Evolutionary conservation across 805 yeast genomes (phyloP).

Genomic region (Dipodascopsis uninucleata): DNA sequence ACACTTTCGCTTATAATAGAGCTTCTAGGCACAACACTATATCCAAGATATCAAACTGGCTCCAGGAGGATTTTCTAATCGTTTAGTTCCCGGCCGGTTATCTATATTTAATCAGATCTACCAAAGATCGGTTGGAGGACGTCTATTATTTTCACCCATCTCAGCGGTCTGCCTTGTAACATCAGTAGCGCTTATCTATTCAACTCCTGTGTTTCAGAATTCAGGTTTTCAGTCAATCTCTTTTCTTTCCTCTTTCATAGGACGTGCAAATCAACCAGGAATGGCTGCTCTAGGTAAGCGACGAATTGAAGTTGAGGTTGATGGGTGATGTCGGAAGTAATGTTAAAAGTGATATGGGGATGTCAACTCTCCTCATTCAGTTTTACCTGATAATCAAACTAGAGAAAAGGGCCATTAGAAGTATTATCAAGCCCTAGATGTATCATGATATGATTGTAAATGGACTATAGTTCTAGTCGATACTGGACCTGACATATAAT

Average conservation of each 20-base stretch:
- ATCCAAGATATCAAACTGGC: too few relatives aligned
- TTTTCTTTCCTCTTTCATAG: conserved; percentile 12
- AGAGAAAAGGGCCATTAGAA: not conserved
- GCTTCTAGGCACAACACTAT: too few relatives aligned
- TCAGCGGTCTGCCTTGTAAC: conserved; percentile 23
- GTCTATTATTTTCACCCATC: conserved; percentile 4
- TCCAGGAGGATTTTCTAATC: too few relatives aligned
- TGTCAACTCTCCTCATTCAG: too few relatives aligned
- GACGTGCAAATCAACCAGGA: conserved; percentile 14
- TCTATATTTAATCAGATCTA: too few relatives aligned
- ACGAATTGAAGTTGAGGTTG: too few relatives aligned
- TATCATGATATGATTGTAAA: not conserved
- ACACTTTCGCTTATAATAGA: too few relatives aligned
- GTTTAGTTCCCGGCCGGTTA: too few relatives aligned
- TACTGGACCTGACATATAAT: not conserved
- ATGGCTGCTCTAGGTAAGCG: too few relatives aligned
- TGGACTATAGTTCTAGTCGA: not conserved
- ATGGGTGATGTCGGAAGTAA: too few relatives aligned
- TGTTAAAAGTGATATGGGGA: conserved; percentile 9
- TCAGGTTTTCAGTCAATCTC: conserved; percentile 2
- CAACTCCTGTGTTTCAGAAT: conserved; percentile 11
- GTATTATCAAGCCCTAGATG: not conserved
- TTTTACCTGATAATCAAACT: not conserved
- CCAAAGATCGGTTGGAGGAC: too few relatives aligned
- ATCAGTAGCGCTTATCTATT: conserved; percentile 18